Evolutionary conservation across 306 rosid genomes (phyloP), one percentile per base, ranked within the genome.

Genomic region (Sicyos edulis): DNA sequence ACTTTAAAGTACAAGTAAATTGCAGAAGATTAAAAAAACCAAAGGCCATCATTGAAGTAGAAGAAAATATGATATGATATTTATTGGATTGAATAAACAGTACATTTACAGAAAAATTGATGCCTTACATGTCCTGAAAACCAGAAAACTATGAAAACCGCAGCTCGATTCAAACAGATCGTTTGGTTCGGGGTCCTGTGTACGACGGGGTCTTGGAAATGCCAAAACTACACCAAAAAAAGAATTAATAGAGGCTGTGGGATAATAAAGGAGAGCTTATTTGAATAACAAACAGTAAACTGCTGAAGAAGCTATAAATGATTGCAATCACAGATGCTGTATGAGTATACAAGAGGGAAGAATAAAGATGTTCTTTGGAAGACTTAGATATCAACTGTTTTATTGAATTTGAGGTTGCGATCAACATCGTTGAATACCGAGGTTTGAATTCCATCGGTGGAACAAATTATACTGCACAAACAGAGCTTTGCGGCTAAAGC

Each of bases 241-340:
- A 85, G 76, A 79, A 75, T 82, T 79, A 63, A 49, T 42, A 61
- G 32, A 51, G 73, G 76, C 75, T 60, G 24, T 74, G 32, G 52
- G 63, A 77, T 50, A 61, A 59, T 51, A 66, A 79, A 82, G 44
- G 11, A 75, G 74, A 65, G 66, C 74, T 78, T 45, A 68, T 70
- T 80, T 78, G 77, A 72, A 59, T 54, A 76, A 76, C 77, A 77
- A 72, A 73, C 75, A 20, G 14, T 44, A 44, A 70, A 83, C 82
- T 78, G 76, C 77, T 75, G 80, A 80, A 75, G 24, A 81, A 17
- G 70, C 54, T 75, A 78, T 69, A 76, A 54, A 73, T 67, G 74
- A 84, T 79, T 75, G 80, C 82, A 79, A 78, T 83, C 89, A 83
- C 79, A 81, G 79, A 74, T 83, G 82, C 45, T 59, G 47, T 78